Conservation (phyloP, 495 filamentous ascomycete species). For the Aspergillus baeticus region DNA sequence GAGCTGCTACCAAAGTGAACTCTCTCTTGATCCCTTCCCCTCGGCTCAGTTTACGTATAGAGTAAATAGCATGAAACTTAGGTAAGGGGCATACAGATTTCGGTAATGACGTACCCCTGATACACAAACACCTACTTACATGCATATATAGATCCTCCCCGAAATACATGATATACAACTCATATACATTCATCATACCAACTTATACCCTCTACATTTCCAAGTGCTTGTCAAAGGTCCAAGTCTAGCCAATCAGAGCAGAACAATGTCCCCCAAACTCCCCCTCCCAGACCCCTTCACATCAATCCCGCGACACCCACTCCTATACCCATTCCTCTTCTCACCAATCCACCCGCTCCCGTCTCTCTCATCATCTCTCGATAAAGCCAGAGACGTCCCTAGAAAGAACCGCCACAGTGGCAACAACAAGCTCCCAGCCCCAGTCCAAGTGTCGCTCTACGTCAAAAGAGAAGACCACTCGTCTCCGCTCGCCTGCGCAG, state of each 20-base stretch:
- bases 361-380: not conserved
- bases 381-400: not conserved
- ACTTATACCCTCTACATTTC: too few relatives aligned
- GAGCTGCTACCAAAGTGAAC: too few relatives aligned
- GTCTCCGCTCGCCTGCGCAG: constrained; percentile 35
- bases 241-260: not conserved
- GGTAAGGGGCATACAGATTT: too few relatives aligned
- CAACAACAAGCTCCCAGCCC: too few relatives aligned
- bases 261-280: constrained; percentile 5
- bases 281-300: constrained; percentile 27
- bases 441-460: constrained; percentile 26
- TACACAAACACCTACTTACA: not conserved
- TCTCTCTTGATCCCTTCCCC: too few relatives aligned
- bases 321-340: constrained; percentile 28
- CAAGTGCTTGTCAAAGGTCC: not conserved
- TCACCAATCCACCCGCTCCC: constrained; percentile 37
- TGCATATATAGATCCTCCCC: not conserved
- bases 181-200: not conserved
- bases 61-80: too few relatives aligned
- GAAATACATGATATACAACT: too few relatives aligned
- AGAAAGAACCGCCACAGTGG: not conserved
- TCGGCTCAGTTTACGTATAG: too few relatives aligned
- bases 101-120: too few relatives aligned
- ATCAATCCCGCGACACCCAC: constrained; percentile 31
- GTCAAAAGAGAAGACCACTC: constrained; percentile 42